These are phyloP conservation scores for Pilatotrama ljubarskyi DNA, from an alignment of 768 basidiomycete genomes.

Conservation along the genomic window DNA sequence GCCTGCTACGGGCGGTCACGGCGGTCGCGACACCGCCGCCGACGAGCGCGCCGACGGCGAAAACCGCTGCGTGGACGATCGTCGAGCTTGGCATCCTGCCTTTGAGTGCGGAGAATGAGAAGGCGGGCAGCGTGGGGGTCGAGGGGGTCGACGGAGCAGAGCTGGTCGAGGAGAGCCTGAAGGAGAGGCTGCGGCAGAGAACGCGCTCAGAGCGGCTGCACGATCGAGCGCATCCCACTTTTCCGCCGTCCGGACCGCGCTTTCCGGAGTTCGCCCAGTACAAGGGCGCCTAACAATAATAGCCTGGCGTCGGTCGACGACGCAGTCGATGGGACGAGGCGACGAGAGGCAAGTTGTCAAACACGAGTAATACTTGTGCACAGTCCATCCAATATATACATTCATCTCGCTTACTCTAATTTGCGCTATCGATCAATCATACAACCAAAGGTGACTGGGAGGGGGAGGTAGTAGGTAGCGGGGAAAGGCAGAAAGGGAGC, in stretches of 20 bases:
- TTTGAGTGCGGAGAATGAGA: neutral
- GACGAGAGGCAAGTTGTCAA: no score
- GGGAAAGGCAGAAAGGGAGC: slow-evolving; percentile 8
- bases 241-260: neutral
- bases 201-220: neutral
- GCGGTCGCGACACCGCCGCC: slow-evolving; percentile 73
- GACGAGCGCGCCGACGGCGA: slow-evolving; percentile 79
- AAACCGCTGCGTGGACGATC: slow-evolving; percentile 66
- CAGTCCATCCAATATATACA: slow-evolving; percentile 23
- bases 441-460: slow-evolving; percentile 25
- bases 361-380: neutral
- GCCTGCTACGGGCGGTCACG: slow-evolving; percentile 38
- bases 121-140: neutral
- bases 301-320: neutral
- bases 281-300: neutral
- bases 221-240: neutral
- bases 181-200: neutral
- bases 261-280: neutral
- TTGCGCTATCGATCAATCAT: slow-evolving; percentile 26
- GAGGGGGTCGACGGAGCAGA: neutral
- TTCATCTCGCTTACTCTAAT: slow-evolving; percentile 24
- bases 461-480: neutral
- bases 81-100: slow-evolving; percentile 45
- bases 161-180: neutral
- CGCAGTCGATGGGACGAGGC: no score